phyloP scores from a whole-genome alignment of 2,329 filamentous ascomycete genomes.

The Talaromyces sp. region DNA sequence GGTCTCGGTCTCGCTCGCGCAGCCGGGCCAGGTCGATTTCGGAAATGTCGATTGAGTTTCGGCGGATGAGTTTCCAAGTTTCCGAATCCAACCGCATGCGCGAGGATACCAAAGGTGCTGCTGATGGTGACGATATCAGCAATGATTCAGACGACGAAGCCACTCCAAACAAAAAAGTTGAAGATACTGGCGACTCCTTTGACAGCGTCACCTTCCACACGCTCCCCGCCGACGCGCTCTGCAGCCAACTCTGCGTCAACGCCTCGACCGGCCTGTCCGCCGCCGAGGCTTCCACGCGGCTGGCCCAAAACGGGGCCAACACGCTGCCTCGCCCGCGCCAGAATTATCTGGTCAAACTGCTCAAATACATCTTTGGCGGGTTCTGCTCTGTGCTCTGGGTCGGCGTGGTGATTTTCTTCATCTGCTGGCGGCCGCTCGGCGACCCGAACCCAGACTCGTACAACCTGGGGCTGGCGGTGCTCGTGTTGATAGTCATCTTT shows the following conservation, averaged over 20 bases:
- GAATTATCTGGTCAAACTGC: slow-evolving; percentile 52
- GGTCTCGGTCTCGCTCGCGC: slow-evolving; percentile 10
- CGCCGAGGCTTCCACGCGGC: slow-evolving; percentile 51
- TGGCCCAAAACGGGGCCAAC: slow-evolving; percentile 62
- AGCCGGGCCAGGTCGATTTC: slow-evolving; percentile 11
- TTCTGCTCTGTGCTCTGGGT: slow-evolving; percentile 70
- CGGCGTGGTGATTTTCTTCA: slow-evolving; percentile 65
- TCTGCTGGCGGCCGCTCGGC: slow-evolving; percentile 71
- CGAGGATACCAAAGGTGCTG: slow-evolving; percentile 18
- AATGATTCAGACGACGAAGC: slow-evolving; percentile 17
- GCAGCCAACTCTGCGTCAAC: slow-evolving; percentile 57
- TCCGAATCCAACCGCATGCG: slow-evolving; percentile 31
- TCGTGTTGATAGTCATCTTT: slow-evolving; percentile 65
- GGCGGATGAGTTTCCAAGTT: slow-evolving; percentile 35
- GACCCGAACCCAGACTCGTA: slow-evolving; percentile 59
- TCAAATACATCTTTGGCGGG: slow-evolving; percentile 71
- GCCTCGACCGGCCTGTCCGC: slow-evolving; percentile 55
- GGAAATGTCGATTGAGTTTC: slow-evolving; percentile 31
- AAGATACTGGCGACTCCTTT: slow-evolving; percentile 37
- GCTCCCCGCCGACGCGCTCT: slow-evolving; percentile 51
- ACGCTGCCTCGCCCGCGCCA: slow-evolving; percentile 61
- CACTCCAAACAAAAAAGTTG: slow-evolving; percentile 29
- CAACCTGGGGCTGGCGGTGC: slow-evolving; percentile 67
- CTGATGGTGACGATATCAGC: too few relatives aligned
- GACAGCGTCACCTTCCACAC: slow-evolving; percentile 64